phyloP scores from a whole-genome alignment of 106 monocot genomes.

The Phalaenopsis aphrodite region DNA sequence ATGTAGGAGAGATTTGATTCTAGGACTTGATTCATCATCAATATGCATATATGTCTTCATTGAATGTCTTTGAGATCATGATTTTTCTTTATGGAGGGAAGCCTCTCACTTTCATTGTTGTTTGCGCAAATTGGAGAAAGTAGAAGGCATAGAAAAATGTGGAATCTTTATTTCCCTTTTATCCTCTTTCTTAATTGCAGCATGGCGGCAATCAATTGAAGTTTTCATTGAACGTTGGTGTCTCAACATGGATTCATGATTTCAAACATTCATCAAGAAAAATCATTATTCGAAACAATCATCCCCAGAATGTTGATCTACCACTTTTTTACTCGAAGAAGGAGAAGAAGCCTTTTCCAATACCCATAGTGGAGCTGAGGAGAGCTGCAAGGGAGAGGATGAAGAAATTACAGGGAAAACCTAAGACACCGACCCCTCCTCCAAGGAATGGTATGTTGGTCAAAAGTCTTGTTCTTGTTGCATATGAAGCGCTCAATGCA shows the following conservation, averaged over 20 bases:
- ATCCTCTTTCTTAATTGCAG: slow-evolving; percentile 23
- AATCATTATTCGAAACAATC: slow-evolving; percentile 30
- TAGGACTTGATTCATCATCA: neutral
- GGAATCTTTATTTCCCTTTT: neutral
- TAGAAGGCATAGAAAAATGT: neutral
- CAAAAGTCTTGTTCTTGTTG: slow-evolving; percentile 62
- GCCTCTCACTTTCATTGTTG: neutral
- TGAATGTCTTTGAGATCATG: neutral
- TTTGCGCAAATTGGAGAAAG: neutral
- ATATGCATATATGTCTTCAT: neutral
- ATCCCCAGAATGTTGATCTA: slow-evolving; percentile 87
- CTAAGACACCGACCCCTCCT: slow-evolving; percentile 51
- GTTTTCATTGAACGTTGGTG: slow-evolving; percentile 24
- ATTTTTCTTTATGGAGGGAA: neutral
- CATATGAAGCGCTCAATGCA: slow-evolving; percentile 82
- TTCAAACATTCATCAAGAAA: slow-evolving; percentile 8
- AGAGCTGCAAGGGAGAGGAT: slow-evolving; percentile 80
- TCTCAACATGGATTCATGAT: slow-evolving; percentile 5
- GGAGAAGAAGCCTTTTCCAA: slow-evolving; percentile 98
- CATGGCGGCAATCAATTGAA: slow-evolving; percentile 12
- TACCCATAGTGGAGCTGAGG: slow-evolving; percentile 83
- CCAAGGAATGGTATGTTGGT: slow-evolving; percentile 95
- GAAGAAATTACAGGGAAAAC: slow-evolving; percentile 60
- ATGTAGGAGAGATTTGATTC: neutral
- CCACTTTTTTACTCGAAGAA: slow-evolving; percentile 79